phyloP scores from a whole-genome alignment of 2,329 filamentous ascomycete species.

The Talaromyces sp. region DNA sequence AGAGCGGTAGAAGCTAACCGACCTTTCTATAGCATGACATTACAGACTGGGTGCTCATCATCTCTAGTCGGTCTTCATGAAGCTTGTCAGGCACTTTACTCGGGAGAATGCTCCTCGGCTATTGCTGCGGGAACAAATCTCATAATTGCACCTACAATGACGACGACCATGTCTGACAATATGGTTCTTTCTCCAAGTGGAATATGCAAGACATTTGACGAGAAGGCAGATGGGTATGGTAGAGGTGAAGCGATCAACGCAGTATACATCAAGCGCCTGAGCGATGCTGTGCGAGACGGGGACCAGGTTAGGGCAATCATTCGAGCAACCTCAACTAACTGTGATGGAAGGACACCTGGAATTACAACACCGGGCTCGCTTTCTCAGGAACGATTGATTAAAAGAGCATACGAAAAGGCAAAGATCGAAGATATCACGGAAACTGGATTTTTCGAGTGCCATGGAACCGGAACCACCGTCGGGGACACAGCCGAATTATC shows the following conservation, averaged over 20 bases:
- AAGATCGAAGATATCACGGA: conserved; percentile 4
- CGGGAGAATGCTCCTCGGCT: conserved; percentile 25
- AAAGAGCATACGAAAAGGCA: background rate
- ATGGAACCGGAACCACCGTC: conserved; percentile 11
- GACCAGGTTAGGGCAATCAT: conserved; percentile 37
- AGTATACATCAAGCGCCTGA: conserved; percentile 51
- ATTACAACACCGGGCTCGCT: conserved; percentile 9
- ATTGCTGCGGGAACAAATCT: conserved; percentile 42
- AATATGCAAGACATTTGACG: conserved; percentile 52
- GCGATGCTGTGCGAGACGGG: conserved; percentile 50
- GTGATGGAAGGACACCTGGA: conserved; percentile 30
- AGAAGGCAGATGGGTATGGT: conserved; percentile 54
- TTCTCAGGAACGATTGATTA: background rate
- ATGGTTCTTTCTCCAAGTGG: conserved; percentile 47
- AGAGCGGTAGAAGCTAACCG: no score
- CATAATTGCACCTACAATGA: conserved; percentile 33
- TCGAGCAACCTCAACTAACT: conserved; percentile 31
- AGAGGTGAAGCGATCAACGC: conserved; percentile 53
- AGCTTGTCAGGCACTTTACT: conserved; percentile 27
- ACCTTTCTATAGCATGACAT: conserved; percentile 27
- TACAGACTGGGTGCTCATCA: conserved; percentile 47
- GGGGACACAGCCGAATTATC: conserved; percentile 2
- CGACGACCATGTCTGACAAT: conserved; percentile 17
- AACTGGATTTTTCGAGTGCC: conserved; percentile 14
- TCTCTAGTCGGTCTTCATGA: conserved; percentile 40